These are phyloP conservation scores for Evansstolkia leycettana DNA, from an alignment of 495 filamentous ascomycete species.

Conservation along the genomic window DNA sequence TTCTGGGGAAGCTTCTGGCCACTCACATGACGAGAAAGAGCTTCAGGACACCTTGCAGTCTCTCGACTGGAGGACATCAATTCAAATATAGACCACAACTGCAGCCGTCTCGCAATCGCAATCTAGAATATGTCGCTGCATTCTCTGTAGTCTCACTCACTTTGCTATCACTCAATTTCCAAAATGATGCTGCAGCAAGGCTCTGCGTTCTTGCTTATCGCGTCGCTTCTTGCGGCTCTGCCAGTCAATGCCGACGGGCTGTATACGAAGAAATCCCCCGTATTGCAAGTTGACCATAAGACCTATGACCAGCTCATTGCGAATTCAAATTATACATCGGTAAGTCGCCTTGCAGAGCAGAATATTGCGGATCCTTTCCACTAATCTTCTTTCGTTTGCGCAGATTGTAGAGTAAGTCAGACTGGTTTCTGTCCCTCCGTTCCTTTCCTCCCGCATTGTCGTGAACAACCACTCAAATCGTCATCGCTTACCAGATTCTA, in stretches of 20 bases:
- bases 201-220: constrained; percentile 29
- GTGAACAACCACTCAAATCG: too few species aligned
- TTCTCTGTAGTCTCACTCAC: not conserved
- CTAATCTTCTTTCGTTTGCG: constrained; percentile 13
- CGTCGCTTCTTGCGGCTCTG: constrained; percentile 44
- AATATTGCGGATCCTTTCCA: constrained; percentile 2
- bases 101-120: not conserved
- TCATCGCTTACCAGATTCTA: constrained; percentile 62
- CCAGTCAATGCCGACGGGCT: constrained; percentile 55
- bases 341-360: constrained; percentile 30
- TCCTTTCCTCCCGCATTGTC: not conserved
- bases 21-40: constrained; percentile 16
- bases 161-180: not conserved
- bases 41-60: constrained; percentile 35
- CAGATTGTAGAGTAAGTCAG: constrained; percentile 57
- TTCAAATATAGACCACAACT: too few species aligned
- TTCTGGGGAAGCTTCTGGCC: not conserved
- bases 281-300: constrained; percentile 75
- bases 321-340: constrained; percentile 82
- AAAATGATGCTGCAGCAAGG: constrained; percentile 12
- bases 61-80: constrained; percentile 1
- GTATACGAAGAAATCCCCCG: constrained; percentile 79
- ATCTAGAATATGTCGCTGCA: not conserved
- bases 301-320: constrained; percentile 76
- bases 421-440: constrained; percentile 5